Base-by-base conservation (phyloP, 2,329 filamentous ascomycete genomes). In the Graphium sp. region DNA sequence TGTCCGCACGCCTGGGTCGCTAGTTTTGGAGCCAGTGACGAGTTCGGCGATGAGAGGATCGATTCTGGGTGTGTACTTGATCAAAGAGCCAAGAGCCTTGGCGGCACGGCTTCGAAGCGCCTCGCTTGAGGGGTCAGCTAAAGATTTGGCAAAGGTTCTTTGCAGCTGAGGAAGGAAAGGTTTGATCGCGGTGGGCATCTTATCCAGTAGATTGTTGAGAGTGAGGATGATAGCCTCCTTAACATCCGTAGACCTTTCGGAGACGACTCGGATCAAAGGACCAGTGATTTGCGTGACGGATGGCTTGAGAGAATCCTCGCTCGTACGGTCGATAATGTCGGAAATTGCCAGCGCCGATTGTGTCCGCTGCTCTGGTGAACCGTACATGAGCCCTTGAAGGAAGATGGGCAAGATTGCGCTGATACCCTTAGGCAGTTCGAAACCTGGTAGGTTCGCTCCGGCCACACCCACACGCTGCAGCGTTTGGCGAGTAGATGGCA, bases 251-350 rank as follows among this genome's bases (percentile, higher is more conserved):
- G 89, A 93, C 36, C 87, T 74, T 51, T 98, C 89, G 5, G 89
- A 94, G 12, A 98, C 85, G 14, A 95, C 87, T 66, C 89, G 81
- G 50, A 98, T 98, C 30, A 98, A 69, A 14, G 91, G 89, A 47
- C 89, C 89, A 5, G 91, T 95, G 41, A 98, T 94, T 46, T 94
- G 85, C 18, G 87, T 94, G 34, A 98, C 89, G 44, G 91, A 95
- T 6, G 85, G 83, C 53, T 89, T 91, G 36, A 98, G 61, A 13
- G 85, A 75, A 34, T 84, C 76, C 39, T 83, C 72, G 49, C 76
- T 87, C 16, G 89, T 91, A 33, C 89, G 74, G 55, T 95, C 89
- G 38, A 95, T 78, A 39, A 98, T 80, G 47, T 98, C 91, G 3
- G 85, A 92, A 40, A 98, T 91, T 32, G 82, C 89, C 36, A 95